phyloP scores from a whole-genome alignment of 441 rosid genomes.

The Omphalea diandra region DNA sequence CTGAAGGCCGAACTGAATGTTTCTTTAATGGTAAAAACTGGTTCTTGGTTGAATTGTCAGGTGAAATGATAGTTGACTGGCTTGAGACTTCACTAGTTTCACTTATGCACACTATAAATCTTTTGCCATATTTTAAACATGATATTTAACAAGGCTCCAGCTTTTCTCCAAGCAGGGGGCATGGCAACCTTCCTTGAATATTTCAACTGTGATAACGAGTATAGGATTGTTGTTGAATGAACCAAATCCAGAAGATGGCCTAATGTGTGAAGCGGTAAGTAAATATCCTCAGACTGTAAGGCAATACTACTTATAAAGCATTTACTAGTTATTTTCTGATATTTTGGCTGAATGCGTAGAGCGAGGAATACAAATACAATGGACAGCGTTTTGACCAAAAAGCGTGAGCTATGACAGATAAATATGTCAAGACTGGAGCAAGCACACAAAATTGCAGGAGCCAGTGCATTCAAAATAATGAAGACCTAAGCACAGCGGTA shows the following conservation, averaged over 20 bases:
- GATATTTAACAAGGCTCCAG: conserved; percentile 10
- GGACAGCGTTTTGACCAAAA: conserved; percentile 65
- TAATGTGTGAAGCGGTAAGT: conserved; percentile 81
- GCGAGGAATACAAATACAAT: conserved; percentile 77
- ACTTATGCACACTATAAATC: background rate
- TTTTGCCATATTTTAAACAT: background rate
- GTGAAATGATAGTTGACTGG: background rate
- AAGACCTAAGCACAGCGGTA: conserved; percentile 27
- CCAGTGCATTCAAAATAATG: conserved; percentile 26
- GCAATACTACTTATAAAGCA: background rate
- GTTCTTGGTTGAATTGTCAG: background rate
- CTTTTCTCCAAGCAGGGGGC: conserved; percentile 54
- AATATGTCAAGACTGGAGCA: conserved; percentile 51
- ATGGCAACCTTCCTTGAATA: conserved; percentile 87
- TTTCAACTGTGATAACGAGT: conserved; percentile 74
- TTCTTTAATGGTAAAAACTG: background rate
- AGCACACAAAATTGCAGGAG: conserved; percentile 30
- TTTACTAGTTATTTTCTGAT: conserved; percentile 15
- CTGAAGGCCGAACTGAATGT: background rate
- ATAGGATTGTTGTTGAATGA: conserved; percentile 67
- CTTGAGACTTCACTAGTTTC: background rate
- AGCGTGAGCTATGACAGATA: conserved; percentile 67
- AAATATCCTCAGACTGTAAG: background rate
- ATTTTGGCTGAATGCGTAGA: conserved; percentile 44
- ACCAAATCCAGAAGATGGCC: conserved; percentile 83